Evolutionary conservation across 331 rosid genomes (phyloP), one percentile per base, ranked within the genome.

Genomic region (Ulmus americana): DNA sequence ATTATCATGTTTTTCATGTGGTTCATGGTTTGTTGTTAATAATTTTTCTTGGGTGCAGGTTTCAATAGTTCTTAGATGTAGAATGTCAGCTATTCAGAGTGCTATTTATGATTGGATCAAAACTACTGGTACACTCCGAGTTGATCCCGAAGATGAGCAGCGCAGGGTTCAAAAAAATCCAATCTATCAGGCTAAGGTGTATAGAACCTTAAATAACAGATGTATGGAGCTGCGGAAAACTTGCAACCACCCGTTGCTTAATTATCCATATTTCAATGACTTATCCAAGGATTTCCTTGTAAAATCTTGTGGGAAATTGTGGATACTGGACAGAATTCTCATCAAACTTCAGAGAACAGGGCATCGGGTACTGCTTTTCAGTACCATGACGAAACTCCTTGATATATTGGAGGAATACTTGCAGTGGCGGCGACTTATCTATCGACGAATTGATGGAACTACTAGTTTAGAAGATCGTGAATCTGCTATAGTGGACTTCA

Each of bases 401-500:
- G 99, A 94, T 72, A 94, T 94, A 59, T 80, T 94, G 83, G 99
- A 94, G 81, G 99, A 94, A 74, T 90, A 94, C 80, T 84, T 94
- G 81, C 99, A 94, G 82, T 94, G 97, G 97, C 84, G 97, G 66
- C 85, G 88, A 72, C 99, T 94, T 64, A 16, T 94, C 57, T 90
- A 82, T 64, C 81, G 99, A 80, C 82, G 99, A 78, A 94, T 94
- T 67, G 99, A 94, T 72, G 99, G 99, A 57, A 94, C 99, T 49
- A 94, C 99, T 63, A 94, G 96, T 82, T 85, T 94, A 80, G 99
- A 94, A 85, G 99, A 94, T 76, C 99, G 99, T 59, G 99, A 94
- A 74, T 83, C 96, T 12, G 99, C 99, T 63, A 94, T 94, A 70
- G 84, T 87, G 64, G 99, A 94, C 78, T 94, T 94, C 50, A 94